A percentile compares a stretch with the other conserved stretches of the same genome.
Evolutionary conservation across 2,329 filamentous ascomycete species (phyloP).

Genomic region (Magnaporthales sp.): DNA sequence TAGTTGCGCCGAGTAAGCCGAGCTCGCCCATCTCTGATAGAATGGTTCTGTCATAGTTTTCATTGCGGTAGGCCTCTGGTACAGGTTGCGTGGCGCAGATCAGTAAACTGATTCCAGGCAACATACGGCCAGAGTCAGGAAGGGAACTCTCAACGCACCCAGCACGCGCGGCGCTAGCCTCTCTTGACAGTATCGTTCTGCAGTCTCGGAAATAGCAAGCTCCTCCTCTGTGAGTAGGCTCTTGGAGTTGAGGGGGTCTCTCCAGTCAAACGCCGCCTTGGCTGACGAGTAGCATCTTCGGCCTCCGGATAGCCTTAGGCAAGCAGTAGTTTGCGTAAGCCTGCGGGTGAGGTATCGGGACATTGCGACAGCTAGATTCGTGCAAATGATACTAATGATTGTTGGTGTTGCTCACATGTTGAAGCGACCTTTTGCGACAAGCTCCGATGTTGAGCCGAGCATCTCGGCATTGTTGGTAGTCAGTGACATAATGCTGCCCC

Average conservation of each 20-base stretch:
- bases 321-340: not conserved
- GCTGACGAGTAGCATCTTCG: slow-evolving; percentile 1
- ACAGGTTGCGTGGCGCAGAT: not conserved
- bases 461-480: not conserved
- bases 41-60: slow-evolving; percentile 73
- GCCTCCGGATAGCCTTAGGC: not conserved
- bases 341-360: not conserved
- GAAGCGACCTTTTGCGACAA: not conserved
- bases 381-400: not conserved
- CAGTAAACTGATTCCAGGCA: not conserved
- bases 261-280: slow-evolving; percentile 64
- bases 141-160: slow-evolving; percentile 42
- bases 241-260: slow-evolving; percentile 72
- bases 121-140: not conserved
- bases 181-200: slow-evolving; percentile 91
- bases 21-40: slow-evolving; percentile 81
- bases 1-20: slow-evolving; percentile 71
- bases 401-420: not conserved
- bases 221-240: slow-evolving; percentile 85
- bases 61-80: slow-evolving; percentile 53
- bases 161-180: slow-evolving; percentile 76
- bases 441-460: not conserved
- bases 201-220: slow-evolving; percentile 79
- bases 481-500: not conserved
- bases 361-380: not conserved